Evolutionary conservation across 2,329 filamentous ascomycete species (phyloP), one percentile per base, ranked within the genome.

Genomic region (Claviceps arundinis): DNA sequence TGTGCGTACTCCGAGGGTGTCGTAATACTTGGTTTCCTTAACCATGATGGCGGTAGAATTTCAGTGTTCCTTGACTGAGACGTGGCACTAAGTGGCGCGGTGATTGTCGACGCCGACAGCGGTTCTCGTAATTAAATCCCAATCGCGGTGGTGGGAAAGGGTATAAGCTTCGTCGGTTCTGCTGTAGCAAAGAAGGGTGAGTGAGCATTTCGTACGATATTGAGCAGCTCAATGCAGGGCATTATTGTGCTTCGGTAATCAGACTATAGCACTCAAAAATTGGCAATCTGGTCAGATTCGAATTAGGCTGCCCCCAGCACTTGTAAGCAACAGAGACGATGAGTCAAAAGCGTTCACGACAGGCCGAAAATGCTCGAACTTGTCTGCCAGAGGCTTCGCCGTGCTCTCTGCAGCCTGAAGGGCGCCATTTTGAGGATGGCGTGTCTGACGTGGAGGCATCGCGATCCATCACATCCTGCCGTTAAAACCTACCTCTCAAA

Each of bases 1-100:
- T 13, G 22, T 48, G 73, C 78, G 64, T 82, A 89, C 86, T 68
- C 86, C 86, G 48, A 93, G 79, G 56, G 78, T 72, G 56, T 91
- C 86, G 73, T 93, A 93, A 66, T 81, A 78, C 68, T 87, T 87
- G 40, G 81, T 86, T 62, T 89, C 86, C 66, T 85, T 87, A 59
- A 83, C 85, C 86, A 89, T 90, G 52, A 63, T 84, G 68, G 51
- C 61, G 52, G 47, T 52, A 48, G 55, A 50, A 48, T 22, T 44
- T 46, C 22, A 14, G 16, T 17, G 52, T 56, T 56, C 43, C 42
- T 52, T 49, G 42, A 47, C 45, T 37, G 44, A 38, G 37, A 44
- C 44, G 51, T 52, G 49, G 44, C 2, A 16, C 30, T 19, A 26
- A n/a, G n/a, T 47, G 13, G 44, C 26, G 19, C 14, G 47, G 43